phyloP scores from a whole-genome alignment of 805 yeast genomes.

The Candida manassasensis region DNA sequence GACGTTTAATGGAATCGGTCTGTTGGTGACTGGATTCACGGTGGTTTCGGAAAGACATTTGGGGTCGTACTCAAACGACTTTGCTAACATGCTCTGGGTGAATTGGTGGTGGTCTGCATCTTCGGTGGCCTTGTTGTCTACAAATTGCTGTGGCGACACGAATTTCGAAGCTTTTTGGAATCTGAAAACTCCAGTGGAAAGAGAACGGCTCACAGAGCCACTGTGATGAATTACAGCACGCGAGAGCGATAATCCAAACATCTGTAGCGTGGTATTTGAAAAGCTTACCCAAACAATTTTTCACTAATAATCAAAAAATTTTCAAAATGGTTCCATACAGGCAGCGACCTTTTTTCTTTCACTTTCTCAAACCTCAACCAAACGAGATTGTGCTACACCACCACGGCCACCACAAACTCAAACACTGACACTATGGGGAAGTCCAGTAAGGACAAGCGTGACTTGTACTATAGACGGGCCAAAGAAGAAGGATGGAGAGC shows the following conservation, averaged over 20 bases:
- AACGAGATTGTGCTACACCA: too few relatives aligned
- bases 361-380: too few relatives aligned
- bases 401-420: too few relatives aligned
- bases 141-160: constrained; percentile 28
- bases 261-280: not conserved
- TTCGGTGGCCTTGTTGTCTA: constrained; percentile 22
- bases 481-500: constrained; percentile 99
- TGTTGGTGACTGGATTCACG: constrained; percentile 18
- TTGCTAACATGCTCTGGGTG: constrained; percentile 22
- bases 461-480: constrained; percentile 85
- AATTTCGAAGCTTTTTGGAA: constrained; percentile 10
- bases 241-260: not conserved
- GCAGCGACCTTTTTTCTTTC: too few relatives aligned
- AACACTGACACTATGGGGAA: constrained; percentile 74
- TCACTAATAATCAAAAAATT: constrained; percentile 1
- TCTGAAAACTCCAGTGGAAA: constrained; percentile 4
- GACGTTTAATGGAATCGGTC: constrained; percentile 80
- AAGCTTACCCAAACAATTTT: not conserved
- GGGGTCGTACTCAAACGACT: constrained; percentile 27
- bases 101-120: constrained; percentile 23
- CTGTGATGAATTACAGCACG: constrained; percentile 3
- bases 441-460: constrained; percentile 91
- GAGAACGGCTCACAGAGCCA: constrained; percentile 6
- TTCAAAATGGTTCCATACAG: not conserved
- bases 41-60: constrained; percentile 20